These are phyloP conservation scores for Nissolia schottii DNA, from an alignment of 306 rosid species.

Conservation along the genomic window DNA sequence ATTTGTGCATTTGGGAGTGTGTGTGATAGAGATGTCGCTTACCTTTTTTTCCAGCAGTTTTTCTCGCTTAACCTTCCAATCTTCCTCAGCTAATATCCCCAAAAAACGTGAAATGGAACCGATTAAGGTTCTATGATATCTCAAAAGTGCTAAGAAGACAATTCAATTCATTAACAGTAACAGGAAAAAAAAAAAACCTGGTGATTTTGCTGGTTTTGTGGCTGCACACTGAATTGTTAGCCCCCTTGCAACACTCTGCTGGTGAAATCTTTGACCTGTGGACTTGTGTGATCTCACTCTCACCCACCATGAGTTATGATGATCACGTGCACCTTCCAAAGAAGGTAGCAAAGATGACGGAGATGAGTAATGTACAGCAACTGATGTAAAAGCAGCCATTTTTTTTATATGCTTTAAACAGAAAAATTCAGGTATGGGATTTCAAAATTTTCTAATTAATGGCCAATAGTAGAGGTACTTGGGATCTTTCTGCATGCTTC, in stretches of 20 bases:
- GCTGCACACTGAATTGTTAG: constrained; percentile 62
- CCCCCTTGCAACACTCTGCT: constrained; percentile 38
- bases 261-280: constrained; percentile 28
- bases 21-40: constrained; percentile 1
- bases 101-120: constrained; percentile 17
- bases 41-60: constrained; percentile 71
- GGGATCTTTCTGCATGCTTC: not conserved
- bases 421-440: constrained; percentile 14
- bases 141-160: not conserved
- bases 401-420: constrained; percentile 16
- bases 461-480: constrained; percentile 13
- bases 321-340: constrained; percentile 39
- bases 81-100: constrained; percentile 89
- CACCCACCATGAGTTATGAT: constrained; percentile 33
- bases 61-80: constrained; percentile 88
- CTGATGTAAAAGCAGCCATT: constrained; percentile 64
- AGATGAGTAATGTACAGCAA: constrained; percentile 45
- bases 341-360: constrained; percentile 50
- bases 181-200: constrained; percentile 51
- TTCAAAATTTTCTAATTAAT: not conserved
- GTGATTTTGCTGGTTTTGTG: constrained; percentile 78
- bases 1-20: not conserved
- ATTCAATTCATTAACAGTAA: not conserved
- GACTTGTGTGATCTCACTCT: constrained; percentile 37
- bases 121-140: constrained; percentile 6